Evolutionary conservation across 768 basidiomycete species (phyloP), one percentile per base, ranked within the genome.

Genomic region (Dictyophora rubrovolvata): DNA sequence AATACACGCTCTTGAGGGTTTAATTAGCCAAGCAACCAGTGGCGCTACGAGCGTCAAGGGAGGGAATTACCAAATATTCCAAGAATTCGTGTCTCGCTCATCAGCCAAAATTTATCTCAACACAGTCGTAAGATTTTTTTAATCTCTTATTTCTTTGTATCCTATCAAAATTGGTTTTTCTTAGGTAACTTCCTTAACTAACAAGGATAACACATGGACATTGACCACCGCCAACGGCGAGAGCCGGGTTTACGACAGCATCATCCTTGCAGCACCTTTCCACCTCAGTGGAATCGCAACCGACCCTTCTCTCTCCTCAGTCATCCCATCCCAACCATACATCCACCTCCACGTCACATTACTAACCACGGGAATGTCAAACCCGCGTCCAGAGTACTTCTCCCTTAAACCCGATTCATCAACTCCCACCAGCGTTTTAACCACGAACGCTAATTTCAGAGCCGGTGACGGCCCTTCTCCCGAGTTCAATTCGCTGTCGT

Each of bases 221-320:
- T 35, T 64, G 6, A n/a, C 37, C 18, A 60, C 64, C 20, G 48
- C 60, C 7, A 46, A 22, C 20, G 59, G 54, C 17, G 42, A 55
- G 36, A 23, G 36, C 16, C 56, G 54, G 9, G 42, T 52, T 48
- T 93, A 90, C 68, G 81, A 79, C 67, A 83, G 83, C 1, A 79
- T 97, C 58, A 85, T 98, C 66, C 75, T 96, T 56, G 93, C 93
- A 1, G 85, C 91, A 1, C 95, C 95, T 1, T 88, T 84, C 75
- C 84, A 89, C 70, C 81, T 77, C 23, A 78, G 87, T 1, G 72
- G 71, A 14, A 86, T 90, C 62, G 65, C 67, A 5, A 69, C 88
- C 22, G 77, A 84, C 4, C 54, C 69, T 5, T 66, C 78, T 17
- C 68, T 86, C 33, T 67, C 78, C 5, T 69, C 75, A 2, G 75